Evolutionary conservation across 805 yeast genomes (phyloP).

Genomic region (Lachancea lanzarotensis): DNA sequence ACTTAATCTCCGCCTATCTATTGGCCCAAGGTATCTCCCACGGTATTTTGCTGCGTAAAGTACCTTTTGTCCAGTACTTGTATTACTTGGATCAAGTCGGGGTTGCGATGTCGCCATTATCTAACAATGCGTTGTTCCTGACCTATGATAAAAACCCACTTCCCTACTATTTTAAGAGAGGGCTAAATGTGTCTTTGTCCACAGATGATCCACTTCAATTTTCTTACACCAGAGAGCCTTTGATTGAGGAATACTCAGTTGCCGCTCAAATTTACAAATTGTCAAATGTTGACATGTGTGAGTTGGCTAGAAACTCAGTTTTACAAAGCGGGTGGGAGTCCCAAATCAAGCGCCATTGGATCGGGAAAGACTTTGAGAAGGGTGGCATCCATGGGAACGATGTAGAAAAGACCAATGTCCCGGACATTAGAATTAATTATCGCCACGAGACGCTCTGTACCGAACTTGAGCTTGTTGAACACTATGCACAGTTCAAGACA

Average conservation of each 20-base stretch:
- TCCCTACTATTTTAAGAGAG: conserved; percentile 82
- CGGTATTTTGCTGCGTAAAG: conserved; percentile 86
- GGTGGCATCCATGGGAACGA: conserved; percentile 77
- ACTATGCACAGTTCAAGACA: conserved; percentile 38
- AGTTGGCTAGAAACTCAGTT: conserved; percentile 88
- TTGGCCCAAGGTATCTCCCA: conserved; percentile 91
- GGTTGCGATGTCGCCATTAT: conserved; percentile 96
- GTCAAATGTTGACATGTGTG: conserved; percentile 95
- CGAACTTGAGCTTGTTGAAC: conserved; percentile 61
- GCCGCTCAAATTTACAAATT: conserved; percentile 97
- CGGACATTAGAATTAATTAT: conserved; percentile 77
- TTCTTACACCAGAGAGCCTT: conserved; percentile 93
- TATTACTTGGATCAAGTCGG: conserved; percentile 94
- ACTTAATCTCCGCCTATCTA: conserved; percentile 80
- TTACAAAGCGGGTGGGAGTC: conserved; percentile 91
- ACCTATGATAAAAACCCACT: conserved; percentile 97
- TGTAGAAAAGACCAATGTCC: conserved; percentile 91
- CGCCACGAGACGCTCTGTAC: conserved; percentile 73
- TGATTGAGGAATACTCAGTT: conserved; percentile 95
- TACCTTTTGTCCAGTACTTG: conserved; percentile 91
- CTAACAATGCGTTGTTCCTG: conserved; percentile 91
- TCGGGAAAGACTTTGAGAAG: conserved; percentile 56
- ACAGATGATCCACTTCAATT: conserved; percentile 98
- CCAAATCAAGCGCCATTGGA: conserved; percentile 83
- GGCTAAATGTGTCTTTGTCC: conserved; percentile 87